Percentiles rank a stretch among this genome's conserved stretches.
Conservation (phyloP, 2,329 filamentous ascomycete genomes). For the Aplosporella prunicola region DNA sequence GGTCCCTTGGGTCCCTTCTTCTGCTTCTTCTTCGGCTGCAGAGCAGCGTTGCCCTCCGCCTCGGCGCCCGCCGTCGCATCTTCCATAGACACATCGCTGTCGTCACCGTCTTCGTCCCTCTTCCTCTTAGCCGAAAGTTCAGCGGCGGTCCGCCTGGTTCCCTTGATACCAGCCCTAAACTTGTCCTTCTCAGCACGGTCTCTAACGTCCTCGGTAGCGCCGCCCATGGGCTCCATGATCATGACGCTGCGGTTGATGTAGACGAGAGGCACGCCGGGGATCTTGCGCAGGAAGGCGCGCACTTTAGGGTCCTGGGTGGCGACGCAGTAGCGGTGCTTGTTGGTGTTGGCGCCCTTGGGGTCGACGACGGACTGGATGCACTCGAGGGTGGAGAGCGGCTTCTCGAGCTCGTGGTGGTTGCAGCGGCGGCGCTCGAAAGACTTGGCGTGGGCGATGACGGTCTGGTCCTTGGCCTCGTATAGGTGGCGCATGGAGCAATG, state of each 20-base stretch:
- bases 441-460: conserved; percentile 67
- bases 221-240: conserved; percentile 69
- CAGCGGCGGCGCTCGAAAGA: conserved; percentile 66
- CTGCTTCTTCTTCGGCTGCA: conserved; percentile 41
- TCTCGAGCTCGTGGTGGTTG: conserved; percentile 64
- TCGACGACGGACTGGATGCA: conserved; percentile 71
- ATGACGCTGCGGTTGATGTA: conserved; percentile 74
- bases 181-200: conserved; percentile 64
- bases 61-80: conserved; percentile 13
- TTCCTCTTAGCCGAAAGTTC: conserved; percentile 26
- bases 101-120: conserved; percentile 41
- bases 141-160: conserved; percentile 18
- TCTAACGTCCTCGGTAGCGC: conserved; percentile 52
- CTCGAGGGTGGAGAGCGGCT: conserved; percentile 59
- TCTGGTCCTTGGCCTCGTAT: conserved; percentile 49
- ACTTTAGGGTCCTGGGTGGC: conserved; percentile 62
- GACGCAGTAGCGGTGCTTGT: conserved; percentile 72
- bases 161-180: conserved; percentile 60
- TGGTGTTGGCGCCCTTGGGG: conserved; percentile 59
- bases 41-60: conserved; percentile 35
- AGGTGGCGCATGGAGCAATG: conserved; percentile 74
- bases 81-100: conserved; percentile 27
- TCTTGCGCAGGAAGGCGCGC: conserved; percentile 52
- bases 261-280: conserved; percentile 65
- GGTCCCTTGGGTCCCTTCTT: conserved; percentile 57